A percentile compares a stretch with the other conserved stretches of the same genome.
Conservation (phyloP, 495 filamentous ascomycete genomes). For the Patellaria atrata region DNA sequence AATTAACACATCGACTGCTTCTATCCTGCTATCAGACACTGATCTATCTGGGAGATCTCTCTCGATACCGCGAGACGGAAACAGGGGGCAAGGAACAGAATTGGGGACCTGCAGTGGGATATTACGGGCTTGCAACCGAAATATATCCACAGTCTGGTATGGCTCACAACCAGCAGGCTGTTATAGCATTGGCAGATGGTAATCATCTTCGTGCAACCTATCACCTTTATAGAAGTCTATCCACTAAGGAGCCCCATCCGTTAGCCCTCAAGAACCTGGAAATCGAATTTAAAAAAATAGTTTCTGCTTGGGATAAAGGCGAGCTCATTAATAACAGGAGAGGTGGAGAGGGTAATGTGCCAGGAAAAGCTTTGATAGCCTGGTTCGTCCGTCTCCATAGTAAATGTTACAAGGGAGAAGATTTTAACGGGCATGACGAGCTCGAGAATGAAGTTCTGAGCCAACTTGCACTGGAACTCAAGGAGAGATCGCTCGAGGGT, state of each 20-base stretch:
- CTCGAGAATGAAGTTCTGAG: slow-evolving; percentile 75
- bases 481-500: slow-evolving; percentile 49
- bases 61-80: slow-evolving; percentile 73
- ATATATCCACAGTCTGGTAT: slow-evolving; percentile 66
- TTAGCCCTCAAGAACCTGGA: slow-evolving; percentile 60
- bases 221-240: slow-evolving; percentile 72
- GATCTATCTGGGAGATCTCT: slow-evolving; percentile 78
- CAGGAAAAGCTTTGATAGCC: slow-evolving; percentile 42
- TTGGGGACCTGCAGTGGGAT: slow-evolving; percentile 68
- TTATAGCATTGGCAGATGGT: slow-evolving; percentile 60
- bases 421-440: slow-evolving; percentile 61
- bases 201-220: slow-evolving; percentile 75
- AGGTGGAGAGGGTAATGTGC: slow-evolving; percentile 34
- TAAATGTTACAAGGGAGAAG: slow-evolving; percentile 58
- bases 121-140: slow-evolving; percentile 68
- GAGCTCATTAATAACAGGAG: slow-evolving; percentile 36
- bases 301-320: slow-evolving; percentile 42
- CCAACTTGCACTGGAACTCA: slow-evolving; percentile 58
- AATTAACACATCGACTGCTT: slow-evolving; percentile 43
- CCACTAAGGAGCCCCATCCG: slow-evolving; percentile 56
- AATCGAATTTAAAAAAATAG: slow-evolving; percentile 62
- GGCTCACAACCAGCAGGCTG: slow-evolving; percentile 78
- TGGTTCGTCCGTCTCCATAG: slow-evolving; percentile 88
- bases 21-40: slow-evolving; percentile 70
- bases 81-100: slow-evolving; percentile 47